phyloP scores from a whole-genome alignment of 805 yeast genomes.

The Hanseniaspora meyeri region DNA sequence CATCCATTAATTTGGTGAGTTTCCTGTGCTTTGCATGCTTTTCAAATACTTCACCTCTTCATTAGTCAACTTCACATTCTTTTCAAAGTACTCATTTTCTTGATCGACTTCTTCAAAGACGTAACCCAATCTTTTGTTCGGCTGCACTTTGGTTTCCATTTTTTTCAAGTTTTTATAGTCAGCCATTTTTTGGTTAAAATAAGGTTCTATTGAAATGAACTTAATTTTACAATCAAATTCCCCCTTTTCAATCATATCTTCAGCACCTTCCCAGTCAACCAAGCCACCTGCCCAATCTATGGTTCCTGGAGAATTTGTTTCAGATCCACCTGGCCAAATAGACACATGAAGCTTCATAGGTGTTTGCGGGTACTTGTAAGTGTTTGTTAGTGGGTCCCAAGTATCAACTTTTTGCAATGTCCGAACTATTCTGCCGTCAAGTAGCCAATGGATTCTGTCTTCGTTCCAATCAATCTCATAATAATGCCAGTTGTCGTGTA shows the following conservation, averaged over 20 bases:
- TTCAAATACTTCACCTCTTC: not conserved
- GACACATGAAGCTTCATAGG: slow-evolving; percentile 66
- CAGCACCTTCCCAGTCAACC: slow-evolving; percentile 63
- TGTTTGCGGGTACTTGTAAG: slow-evolving; percentile 55
- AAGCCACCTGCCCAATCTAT: slow-evolving; percentile 81
- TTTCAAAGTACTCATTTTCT: not conserved
- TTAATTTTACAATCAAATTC: slow-evolving; percentile 58
- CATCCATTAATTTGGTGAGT: not conserved
- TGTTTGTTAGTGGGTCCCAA: slow-evolving; percentile 44
- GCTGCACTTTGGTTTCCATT: not conserved
- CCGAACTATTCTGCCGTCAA: slow-evolving; percentile 58
- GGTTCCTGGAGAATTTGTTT: slow-evolving; percentile 46
- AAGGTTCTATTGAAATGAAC: slow-evolving; percentile 48
- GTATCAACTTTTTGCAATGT: slow-evolving; percentile 51
- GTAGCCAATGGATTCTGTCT: slow-evolving; percentile 54
- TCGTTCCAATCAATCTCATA: slow-evolving; percentile 75
- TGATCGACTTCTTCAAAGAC: not conserved
- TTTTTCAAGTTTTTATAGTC: slow-evolving; percentile 15
- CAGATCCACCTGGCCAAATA: slow-evolving; percentile 65
- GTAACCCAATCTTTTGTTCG: not conserved
- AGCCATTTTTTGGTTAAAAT: slow-evolving; percentile 20
- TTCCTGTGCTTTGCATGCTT: not conserved
- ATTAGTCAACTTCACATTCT: slow-evolving; percentile 1
- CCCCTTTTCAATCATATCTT: slow-evolving; percentile 60
- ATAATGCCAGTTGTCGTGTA: slow-evolving; percentile 57